These are phyloP conservation scores for Auxenochlorella protothecoides DNA, from an alignment of 139 green algal species.

Conservation along the genomic window DNA sequence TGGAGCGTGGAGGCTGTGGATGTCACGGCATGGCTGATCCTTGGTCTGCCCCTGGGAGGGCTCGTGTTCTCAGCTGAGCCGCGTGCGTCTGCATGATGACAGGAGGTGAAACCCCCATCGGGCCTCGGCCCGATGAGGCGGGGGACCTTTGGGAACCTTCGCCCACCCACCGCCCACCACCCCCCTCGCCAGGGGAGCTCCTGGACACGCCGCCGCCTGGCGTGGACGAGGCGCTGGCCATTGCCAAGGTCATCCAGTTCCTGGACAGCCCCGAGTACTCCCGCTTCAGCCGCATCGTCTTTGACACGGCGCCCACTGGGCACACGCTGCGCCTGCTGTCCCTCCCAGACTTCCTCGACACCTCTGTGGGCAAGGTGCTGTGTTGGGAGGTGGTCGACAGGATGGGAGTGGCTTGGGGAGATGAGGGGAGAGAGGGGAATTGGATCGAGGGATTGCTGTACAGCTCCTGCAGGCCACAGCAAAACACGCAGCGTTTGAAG, in stretches of 20 bases:
- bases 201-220: conserved; percentile 93
- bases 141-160: too few relatives aligned
- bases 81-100: too few relatives aligned
- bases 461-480: too few relatives aligned
- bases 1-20: background rate
- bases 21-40: background rate
- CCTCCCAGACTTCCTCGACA: conserved; percentile 93
- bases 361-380: conserved; percentile 56
- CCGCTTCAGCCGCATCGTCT: conserved; percentile 88
- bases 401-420: background rate
- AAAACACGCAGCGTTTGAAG: too few relatives aligned
- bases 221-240: conserved; percentile 87
- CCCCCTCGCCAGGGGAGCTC: conserved; percentile 61
- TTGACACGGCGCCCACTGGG: conserved; percentile 96
- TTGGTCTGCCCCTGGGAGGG: too few relatives aligned
- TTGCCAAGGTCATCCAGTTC: conserved; percentile 88
- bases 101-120: too few relatives aligned
- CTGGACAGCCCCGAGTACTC: conserved; percentile 68
- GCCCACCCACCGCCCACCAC: too few relatives aligned
- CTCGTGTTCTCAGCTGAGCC: too few relatives aligned
- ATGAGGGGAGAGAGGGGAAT: too few relatives aligned
- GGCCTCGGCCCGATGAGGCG: too few relatives aligned
- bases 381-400: background rate
- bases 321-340: conserved; percentile 94
- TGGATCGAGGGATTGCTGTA: too few relatives aligned